Evolutionary conservation across 257 asterid species (phyloP).

Genomic region (Solanum chiquidenum): DNA sequence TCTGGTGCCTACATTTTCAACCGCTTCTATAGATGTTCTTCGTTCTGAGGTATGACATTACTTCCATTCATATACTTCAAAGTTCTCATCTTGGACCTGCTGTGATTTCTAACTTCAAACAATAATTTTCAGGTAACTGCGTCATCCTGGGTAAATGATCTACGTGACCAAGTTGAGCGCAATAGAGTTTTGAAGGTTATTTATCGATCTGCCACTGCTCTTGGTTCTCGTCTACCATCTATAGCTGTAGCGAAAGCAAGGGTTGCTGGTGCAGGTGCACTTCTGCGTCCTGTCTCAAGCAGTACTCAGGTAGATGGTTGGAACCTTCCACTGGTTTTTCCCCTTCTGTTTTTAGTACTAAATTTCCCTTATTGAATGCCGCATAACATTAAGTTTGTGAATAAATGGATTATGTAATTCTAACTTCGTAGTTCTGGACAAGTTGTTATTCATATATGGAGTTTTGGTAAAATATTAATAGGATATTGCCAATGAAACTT

Average conservation of each 20-base stretch:
- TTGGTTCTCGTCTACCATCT: constrained; percentile 78
- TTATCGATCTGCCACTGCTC: constrained; percentile 76
- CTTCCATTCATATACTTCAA: neutral
- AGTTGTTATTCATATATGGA: neutral
- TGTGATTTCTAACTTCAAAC: neutral
- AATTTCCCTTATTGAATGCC: neutral
- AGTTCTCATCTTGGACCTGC: neutral
- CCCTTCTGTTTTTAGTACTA: neutral
- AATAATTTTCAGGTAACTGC: constrained; percentile 53
- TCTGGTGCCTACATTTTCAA: constrained; percentile 78
- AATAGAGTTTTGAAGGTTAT: constrained; percentile 53
- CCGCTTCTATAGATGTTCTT: constrained; percentile 73
- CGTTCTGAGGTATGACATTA: constrained; percentile 57
- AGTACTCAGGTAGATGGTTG: constrained; percentile 51
- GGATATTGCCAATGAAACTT: neutral
- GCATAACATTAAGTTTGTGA: neutral
- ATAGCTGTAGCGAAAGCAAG: constrained; percentile 72
- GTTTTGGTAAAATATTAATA: neutral
- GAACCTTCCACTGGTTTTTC: neutral
- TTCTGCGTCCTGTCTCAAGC: constrained; percentile 84
- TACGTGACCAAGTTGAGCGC: constrained; percentile 81
- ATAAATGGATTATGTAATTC: neutral
- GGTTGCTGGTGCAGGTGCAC: constrained; percentile 86
- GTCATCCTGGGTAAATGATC: constrained; percentile 80
- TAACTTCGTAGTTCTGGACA: neutral